Percentiles rank a stretch among this genome's conserved stretches.
Conservation (phyloP, 805 yeast species). For the Saccharomycopsis fermentans region DNA sequence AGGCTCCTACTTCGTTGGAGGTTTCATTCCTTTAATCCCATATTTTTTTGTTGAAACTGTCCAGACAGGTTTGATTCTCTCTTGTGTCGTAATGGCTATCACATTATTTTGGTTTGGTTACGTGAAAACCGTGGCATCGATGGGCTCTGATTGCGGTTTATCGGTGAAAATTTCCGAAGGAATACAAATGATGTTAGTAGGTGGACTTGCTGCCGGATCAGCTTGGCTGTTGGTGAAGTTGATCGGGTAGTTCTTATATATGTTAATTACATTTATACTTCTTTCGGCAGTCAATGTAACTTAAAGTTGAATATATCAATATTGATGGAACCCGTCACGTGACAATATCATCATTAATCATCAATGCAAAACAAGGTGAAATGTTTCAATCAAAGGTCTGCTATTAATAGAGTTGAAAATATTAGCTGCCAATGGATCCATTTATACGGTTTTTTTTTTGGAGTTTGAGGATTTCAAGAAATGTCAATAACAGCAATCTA, state of each 20-base stretch:
- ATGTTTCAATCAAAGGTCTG: too few species aligned
- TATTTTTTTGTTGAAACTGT: conserved; percentile 78
- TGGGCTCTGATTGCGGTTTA: conserved; percentile 65
- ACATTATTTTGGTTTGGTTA: conserved; percentile 85
- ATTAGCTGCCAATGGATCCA: too few species aligned
- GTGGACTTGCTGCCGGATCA: conserved; percentile 95
- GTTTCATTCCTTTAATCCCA: conserved; percentile 83
- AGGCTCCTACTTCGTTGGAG: conserved; percentile 79
- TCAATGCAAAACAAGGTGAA: too few species aligned
- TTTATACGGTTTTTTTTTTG: too few species aligned
- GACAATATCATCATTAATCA: too few species aligned
- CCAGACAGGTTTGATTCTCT: conserved; percentile 60
- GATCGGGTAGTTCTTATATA: conserved; percentile 42
- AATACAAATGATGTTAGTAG: conserved; percentile 83
- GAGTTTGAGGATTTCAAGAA: too few species aligned
- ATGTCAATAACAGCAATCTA: too few species aligned
- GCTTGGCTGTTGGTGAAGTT: conserved; percentile 88
- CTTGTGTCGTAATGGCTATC: conserved; percentile 72
- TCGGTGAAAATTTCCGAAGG: conserved; percentile 65
- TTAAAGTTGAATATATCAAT: too few species aligned
- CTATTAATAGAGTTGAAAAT: too few species aligned
- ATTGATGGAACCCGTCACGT: too few species aligned
- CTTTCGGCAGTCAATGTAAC: too few species aligned
- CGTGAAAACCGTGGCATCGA: conserved; percentile 71
- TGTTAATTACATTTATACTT: too few species aligned